Percentiles rank a stretch among this genome's conserved stretches.
These are phyloP conservation scores for Leccinum imitatum DNA, from an alignment of 768 basidiomycete genomes.

Conservation along the genomic window DNA sequence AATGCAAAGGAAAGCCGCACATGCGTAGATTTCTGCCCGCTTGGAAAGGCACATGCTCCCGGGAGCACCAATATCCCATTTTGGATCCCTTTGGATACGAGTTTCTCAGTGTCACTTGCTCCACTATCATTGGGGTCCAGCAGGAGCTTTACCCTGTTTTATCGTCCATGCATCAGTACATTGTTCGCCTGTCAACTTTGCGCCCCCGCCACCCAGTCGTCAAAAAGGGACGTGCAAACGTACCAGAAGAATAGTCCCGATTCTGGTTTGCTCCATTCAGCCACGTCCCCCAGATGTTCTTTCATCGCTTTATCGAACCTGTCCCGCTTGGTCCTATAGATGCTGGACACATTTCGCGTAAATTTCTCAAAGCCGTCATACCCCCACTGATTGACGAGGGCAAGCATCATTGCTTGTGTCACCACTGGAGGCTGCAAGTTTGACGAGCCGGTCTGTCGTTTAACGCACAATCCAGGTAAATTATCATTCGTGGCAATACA, in stretches of 20 bases:
- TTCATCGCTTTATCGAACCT: constrained; percentile 69
- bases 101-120: constrained; percentile 58
- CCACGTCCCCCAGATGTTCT: constrained; percentile 68
- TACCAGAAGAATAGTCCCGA: not conserved
- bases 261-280: constrained; percentile 60
- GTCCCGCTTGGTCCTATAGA: constrained; percentile 67
- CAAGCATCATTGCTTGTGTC: constrained; percentile 54
- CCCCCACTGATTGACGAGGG: constrained; percentile 65
- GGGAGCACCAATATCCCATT: constrained; percentile 84
- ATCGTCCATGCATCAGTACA: too few species aligned
- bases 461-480: not conserved
- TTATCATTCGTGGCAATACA: not conserved
- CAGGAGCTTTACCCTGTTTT: constrained; percentile 54
- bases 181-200: too few species aligned
- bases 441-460: constrained; percentile 56
- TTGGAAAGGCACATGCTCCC: constrained; percentile 73
- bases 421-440: constrained; percentile 61
- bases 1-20: constrained; percentile 73
- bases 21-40: constrained; percentile 59
- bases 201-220: too few species aligned
- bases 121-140: constrained; percentile 31
- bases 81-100: constrained; percentile 66
- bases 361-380: constrained; percentile 69
- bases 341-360: constrained; percentile 55
- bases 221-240: too few species aligned